Base-by-base conservation (phyloP, 768 basidiomycete species). In the Rubroboletus pulcherrimus region DNA sequence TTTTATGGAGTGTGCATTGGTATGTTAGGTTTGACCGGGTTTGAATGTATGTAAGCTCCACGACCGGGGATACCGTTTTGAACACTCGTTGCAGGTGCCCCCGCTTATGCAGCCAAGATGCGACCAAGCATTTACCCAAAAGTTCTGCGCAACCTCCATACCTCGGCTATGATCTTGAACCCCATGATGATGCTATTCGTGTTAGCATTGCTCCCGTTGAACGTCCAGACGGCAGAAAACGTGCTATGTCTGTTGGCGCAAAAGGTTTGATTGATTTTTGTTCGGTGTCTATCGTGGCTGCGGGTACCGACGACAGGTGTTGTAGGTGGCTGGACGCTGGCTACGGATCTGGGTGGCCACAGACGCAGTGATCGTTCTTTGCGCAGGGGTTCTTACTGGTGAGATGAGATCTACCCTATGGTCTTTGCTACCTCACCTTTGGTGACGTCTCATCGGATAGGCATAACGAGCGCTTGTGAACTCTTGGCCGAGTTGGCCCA, bases 311-410 rank as follows among this genome's bases (percentile, higher is more conserved):
- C 39, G 19, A 51, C 24, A 10, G 3, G 8, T 29, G n/a, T 6
- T 24, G 12, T 55, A 85, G 85, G 75, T 74, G 1, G 83, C 79
- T 0, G 85, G 85, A 1, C 71, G 65, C 14, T 89, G 86, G 86
- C 63, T 91, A 24, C 73, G 85, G 15, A 76, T 75, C 12, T 81
- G 81, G 76, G 73, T 88, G 11, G 85, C 83, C 1, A 75, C 81
- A 0, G 88, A 91, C 60, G 85, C 87, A 4, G 76, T 85, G 43
- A 66, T 86, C n/a, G 88, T 89, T 14, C 76, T 91, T 3, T 86
- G 83, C 53, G 87, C 85, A 2, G 87, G 86, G 1, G 82, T 89
- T 29, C 74, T 90, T 8, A 84, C 86, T 39, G 87, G 88, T 77
- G 61, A 57, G 66, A 56, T 15, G 26, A 48, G 29, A 24, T 50